Evolutionary conservation across 768 basidiomycete species (phyloP).

Genomic region (Kwoniella dendrophila): DNA sequence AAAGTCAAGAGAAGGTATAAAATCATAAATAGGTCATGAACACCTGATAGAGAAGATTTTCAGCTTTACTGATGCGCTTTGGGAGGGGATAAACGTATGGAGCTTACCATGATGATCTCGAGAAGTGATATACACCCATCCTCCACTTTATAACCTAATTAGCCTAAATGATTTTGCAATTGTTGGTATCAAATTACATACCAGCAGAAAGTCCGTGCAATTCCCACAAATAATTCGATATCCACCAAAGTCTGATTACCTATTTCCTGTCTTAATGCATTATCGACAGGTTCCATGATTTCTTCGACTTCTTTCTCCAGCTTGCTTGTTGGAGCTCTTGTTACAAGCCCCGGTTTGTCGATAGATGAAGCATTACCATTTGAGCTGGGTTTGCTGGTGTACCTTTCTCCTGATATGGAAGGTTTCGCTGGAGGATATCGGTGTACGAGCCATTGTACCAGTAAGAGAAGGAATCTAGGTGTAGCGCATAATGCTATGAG

Average conservation of each 20-base stretch:
- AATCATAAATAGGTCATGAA: conserved; percentile 86
- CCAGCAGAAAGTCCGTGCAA: conserved; percentile 75
- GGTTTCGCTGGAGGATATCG: conserved; percentile 43
- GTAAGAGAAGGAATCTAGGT: conserved; percentile 63
- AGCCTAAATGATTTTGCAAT: not conserved
- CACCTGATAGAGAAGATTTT: conserved; percentile 56
- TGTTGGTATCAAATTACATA: conserved; percentile 15
- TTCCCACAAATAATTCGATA: conserved; percentile 65
- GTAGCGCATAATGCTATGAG: conserved; percentile 83
- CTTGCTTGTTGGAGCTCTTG: not conserved
- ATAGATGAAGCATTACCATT: not conserved
- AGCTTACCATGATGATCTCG: conserved; percentile 67
- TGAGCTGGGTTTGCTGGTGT: not conserved
- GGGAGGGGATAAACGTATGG: not conserved
- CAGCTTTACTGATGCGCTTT: not conserved
- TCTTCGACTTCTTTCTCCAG: not conserved
- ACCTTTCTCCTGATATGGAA: not conserved
- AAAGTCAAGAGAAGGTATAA: conserved; percentile 78
- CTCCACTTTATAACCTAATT: conserved; percentile 60
- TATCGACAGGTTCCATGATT: conserved; percentile 12
- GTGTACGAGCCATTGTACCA: conserved; percentile 50
- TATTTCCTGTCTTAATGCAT: not conserved
- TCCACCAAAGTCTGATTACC: conserved; percentile 51
- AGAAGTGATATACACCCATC: conserved; percentile 87
- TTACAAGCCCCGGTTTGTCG: not conserved